phyloP scores from a whole-genome alignment of 768 basidiomycete genomes.

The Xerocomellus amylosporus region DNA sequence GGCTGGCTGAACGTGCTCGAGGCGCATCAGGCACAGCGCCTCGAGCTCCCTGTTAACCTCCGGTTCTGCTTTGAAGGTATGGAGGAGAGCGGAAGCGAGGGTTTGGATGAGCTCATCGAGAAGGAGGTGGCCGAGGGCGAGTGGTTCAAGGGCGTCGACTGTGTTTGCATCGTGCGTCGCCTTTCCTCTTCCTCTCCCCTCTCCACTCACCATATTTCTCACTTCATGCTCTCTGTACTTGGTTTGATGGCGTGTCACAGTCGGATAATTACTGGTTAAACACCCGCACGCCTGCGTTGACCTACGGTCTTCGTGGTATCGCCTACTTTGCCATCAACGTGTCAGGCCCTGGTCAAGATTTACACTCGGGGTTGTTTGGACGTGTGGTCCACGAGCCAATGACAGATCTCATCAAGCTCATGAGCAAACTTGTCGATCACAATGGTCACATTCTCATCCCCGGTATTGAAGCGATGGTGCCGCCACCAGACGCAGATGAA shows the following conservation, averaged over 20 bases:
- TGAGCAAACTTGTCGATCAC: constrained; percentile 80
- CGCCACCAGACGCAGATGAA: constrained; percentile 69
- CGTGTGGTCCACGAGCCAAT: constrained; percentile 85
- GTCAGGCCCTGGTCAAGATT: constrained; percentile 79
- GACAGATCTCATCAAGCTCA: constrained; percentile 83
- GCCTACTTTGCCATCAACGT: constrained; percentile 83
- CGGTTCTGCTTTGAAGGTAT: constrained; percentile 94
- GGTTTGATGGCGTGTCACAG: constrained; percentile 32
- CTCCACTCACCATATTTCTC: background rate
- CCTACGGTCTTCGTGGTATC: constrained; percentile 87
- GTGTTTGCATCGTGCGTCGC: constrained; percentile 81
- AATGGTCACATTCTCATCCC: constrained; percentile 85
- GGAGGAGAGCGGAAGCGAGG: constrained; percentile 94
- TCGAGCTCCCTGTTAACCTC: constrained; percentile 84
- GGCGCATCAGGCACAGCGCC: constrained; percentile 65
- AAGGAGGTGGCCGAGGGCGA: constrained; percentile 65
- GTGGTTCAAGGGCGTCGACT: constrained; percentile 87
- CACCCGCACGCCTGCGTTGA: constrained; percentile 73
- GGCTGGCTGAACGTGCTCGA: constrained; percentile 91
- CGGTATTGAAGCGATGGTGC: constrained; percentile 84
- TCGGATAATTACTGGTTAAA: constrained; percentile 96
- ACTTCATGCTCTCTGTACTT: background rate
- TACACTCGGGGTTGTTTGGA: constrained; percentile 89
- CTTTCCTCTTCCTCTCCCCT: background rate
- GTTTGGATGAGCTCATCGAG: constrained; percentile 82